These are phyloP conservation scores for Papiliotrema flavescens DNA, from an alignment of 1,284 basidiomycete genomes.

Conservation along the genomic window DNA sequence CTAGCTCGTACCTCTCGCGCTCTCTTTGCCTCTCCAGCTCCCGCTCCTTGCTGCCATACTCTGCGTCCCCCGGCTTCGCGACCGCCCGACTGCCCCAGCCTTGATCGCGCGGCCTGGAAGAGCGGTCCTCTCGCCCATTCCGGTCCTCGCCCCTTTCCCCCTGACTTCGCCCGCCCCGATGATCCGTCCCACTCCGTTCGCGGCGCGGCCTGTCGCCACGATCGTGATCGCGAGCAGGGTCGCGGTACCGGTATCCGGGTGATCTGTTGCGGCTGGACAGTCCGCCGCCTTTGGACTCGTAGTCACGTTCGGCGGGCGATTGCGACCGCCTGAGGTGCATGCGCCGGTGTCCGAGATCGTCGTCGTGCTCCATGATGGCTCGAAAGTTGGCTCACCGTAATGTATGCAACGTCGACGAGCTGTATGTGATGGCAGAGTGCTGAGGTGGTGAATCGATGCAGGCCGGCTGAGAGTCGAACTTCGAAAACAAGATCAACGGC, in stretches of 20 bases:
- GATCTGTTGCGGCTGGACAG: conserved; percentile 10
- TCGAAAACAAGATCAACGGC: too few relatives aligned
- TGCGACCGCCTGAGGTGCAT: conserved; percentile 2
- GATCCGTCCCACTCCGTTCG: background rate
- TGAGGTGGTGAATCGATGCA: too few relatives aligned
- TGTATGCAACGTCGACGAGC: too few relatives aligned
- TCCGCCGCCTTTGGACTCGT: conserved; percentile 12
- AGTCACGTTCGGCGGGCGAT: conserved; percentile 13
- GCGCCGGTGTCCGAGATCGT: background rate
- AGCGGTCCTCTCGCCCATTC: background rate
- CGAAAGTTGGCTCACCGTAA: background rate
- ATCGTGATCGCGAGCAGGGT: conserved; percentile 16
- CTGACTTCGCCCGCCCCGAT: background rate
- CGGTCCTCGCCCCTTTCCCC: background rate
- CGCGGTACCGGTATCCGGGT: conserved; percentile 1
- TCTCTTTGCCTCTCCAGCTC: conserved; percentile 40
- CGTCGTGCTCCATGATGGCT: background rate
- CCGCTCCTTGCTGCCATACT: conserved; percentile 30
- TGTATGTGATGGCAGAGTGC: too few relatives aligned
- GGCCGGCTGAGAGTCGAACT: too few relatives aligned
- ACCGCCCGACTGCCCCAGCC: background rate
- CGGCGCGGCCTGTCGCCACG: conserved; percentile 14
- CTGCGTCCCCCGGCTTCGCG: conserved; percentile 25
- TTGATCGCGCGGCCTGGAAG: background rate
- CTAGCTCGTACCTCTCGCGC: conserved; percentile 38